phyloP scores from a whole-genome alignment of 1,284 basidiomycete species.

The Heterobasidion occidentale region DNA sequence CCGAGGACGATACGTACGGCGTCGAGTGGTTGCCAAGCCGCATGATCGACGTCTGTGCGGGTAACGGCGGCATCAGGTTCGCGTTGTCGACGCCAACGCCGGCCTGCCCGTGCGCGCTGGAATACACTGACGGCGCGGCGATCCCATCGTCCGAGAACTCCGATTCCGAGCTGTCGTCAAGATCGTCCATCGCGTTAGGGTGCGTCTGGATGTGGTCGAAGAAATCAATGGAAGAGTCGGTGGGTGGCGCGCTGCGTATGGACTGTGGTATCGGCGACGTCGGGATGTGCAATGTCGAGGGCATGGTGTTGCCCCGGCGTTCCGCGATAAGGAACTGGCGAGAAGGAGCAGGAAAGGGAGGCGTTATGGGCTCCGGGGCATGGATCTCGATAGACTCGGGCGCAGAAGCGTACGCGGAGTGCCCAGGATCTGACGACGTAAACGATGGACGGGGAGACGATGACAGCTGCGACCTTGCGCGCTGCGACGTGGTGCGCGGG shows the following conservation, averaged over 20 bases:
- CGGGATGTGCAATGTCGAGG: slow-evolving; percentile 20
- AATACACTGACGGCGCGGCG: slow-evolving; percentile 9
- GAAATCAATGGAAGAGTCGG: slow-evolving; percentile 57
- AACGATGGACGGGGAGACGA: slow-evolving; percentile 18
- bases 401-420: slow-evolving; percentile 11
- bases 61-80: slow-evolving; percentile 4
- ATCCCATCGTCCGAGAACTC: slow-evolving; percentile 18
- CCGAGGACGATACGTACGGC: slow-evolving; percentile 23
- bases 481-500: slow-evolving; percentile 39
- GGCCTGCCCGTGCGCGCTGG: not conserved
- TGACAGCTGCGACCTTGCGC: slow-evolving; percentile 22
- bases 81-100: not conserved
- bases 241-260: slow-evolving; percentile 40
- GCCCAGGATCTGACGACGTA: slow-evolving; percentile 12
- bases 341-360: slow-evolving; percentile 5
- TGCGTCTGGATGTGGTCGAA: slow-evolving; percentile 66
- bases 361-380: slow-evolving; percentile 7
- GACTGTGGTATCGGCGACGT: slow-evolving; percentile 12
- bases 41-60: slow-evolving; percentile 27
- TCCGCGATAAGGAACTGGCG: slow-evolving; percentile 14
- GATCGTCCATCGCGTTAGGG: slow-evolving; percentile 62
- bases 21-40: slow-evolving; percentile 31
- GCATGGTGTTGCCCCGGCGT: slow-evolving; percentile 14
- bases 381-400: slow-evolving; percentile 3
- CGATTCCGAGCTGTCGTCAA: slow-evolving; percentile 40